Evolutionary conservation across 2,329 filamentous ascomycete species (phyloP).

Genomic region (Lachnellula hyalina): DNA sequence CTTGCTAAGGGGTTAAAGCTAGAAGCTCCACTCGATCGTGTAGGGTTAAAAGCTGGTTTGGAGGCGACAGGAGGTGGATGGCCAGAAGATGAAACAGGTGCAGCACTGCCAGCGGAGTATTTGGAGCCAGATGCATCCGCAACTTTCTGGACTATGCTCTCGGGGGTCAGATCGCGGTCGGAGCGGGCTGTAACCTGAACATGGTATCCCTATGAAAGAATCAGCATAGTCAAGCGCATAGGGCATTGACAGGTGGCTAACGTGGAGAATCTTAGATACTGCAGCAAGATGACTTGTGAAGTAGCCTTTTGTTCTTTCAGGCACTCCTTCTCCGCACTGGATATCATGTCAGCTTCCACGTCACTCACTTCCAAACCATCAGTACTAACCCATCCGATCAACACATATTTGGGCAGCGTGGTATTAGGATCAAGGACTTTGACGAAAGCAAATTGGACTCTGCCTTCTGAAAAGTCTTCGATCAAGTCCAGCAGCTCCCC

Average conservation of each 20-base stretch:
- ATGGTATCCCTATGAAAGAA: conserved; percentile 67
- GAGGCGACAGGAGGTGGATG: conserved; percentile 63
- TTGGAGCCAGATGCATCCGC: conserved; percentile 92
- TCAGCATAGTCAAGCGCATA: conserved; percentile 7
- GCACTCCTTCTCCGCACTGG: conserved; percentile 89
- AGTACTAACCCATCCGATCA: conserved; percentile 73
- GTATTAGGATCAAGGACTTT: conserved; percentile 96
- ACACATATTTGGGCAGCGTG: conserved; percentile 79
- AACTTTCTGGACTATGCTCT: conserved; percentile 87
- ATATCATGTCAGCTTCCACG: conserved; percentile 20
- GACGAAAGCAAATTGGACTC: conserved; percentile 93
- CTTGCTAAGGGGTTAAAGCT: conserved; percentile 64
- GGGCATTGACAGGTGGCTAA: conserved; percentile 32
- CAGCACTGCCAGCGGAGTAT: conserved; percentile 68
- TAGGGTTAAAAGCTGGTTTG: conserved; percentile 90
- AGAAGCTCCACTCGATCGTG: conserved; percentile 41
- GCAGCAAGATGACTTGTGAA: conserved; percentile 91
- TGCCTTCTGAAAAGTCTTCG: conserved; percentile 94
- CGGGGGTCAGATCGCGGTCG: conserved; percentile 80
- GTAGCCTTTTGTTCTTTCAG: conserved; percentile 97
- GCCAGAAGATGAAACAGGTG: conserved; percentile 43
- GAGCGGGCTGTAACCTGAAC: conserved; percentile 95
- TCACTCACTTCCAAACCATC: not conserved
- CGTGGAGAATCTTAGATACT: conserved; percentile 86
- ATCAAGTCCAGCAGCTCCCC: conserved; percentile 85